These are phyloP conservation scores for Trametes cingulata DNA, from an alignment of 768 basidiomycete genomes.

Conservation along the genomic window DNA sequence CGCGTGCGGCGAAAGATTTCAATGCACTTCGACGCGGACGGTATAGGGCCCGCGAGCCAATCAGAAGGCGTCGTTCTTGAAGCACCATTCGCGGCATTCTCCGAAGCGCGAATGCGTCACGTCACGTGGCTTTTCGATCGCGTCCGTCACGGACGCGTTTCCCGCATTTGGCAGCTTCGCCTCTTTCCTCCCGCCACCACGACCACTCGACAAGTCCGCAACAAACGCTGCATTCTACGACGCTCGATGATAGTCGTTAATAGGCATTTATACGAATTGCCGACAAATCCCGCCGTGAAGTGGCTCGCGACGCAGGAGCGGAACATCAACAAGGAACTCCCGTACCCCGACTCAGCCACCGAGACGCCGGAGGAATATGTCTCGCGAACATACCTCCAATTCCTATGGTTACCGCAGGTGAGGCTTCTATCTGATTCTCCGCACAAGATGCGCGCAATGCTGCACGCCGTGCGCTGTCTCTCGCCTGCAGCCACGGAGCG, in stretches of 20 bases:
- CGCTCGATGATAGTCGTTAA: slow-evolving; percentile 5
- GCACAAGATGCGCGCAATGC: not conserved
- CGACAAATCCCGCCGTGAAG: slow-evolving; percentile 30
- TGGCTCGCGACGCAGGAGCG: slow-evolving; percentile 68
- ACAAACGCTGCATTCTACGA: not conserved
- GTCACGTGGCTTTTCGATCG: not conserved
- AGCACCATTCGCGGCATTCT: not conserved
- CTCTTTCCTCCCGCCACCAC: slow-evolving; percentile 11
- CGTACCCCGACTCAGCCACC: slow-evolving; percentile 44
- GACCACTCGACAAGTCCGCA: not conserved
- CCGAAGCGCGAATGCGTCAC: slow-evolving; percentile 8
- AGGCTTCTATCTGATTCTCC: slow-evolving; percentile 17
- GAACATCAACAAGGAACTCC: slow-evolving; percentile 54
- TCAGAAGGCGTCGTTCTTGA: slow-evolving; percentile 9
- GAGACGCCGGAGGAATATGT: slow-evolving; percentile 57
- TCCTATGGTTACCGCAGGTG: slow-evolving; percentile 79
- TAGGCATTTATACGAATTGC: slow-evolving; percentile 13
- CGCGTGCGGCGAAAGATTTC: no score
- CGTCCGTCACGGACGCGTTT: slow-evolving; percentile 10
- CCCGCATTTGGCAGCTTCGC: not conserved
- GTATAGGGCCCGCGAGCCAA: not conserved
- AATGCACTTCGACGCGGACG: no score
- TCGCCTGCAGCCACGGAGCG: slow-evolving; percentile 4
- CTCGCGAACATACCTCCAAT: slow-evolving; percentile 68
- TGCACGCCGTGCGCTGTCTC: not conserved